Conservation (phyloP, 2,329 filamentous ascomycete genomes). For the Fusarium ambrosium region DNA sequence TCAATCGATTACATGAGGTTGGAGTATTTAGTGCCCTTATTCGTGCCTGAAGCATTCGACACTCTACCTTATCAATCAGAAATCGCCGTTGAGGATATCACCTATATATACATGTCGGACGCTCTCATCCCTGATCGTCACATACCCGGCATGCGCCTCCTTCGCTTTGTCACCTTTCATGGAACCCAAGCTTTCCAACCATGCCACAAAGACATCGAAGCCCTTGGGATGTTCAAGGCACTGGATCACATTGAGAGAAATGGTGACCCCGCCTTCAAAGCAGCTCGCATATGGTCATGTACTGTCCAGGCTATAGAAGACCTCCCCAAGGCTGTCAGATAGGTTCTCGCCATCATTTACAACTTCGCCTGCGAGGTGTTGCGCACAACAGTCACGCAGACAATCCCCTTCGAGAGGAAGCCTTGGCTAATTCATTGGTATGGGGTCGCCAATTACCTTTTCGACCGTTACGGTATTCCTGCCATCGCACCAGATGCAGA, state of each 20-base stretch:
- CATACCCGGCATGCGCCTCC: conserved; percentile 40
- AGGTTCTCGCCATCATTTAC: conserved; percentile 50
- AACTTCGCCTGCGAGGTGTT: conserved; percentile 50
- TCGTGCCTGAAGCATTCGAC: neutral
- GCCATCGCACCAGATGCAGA: conserved; percentile 39
- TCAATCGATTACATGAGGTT: neutral
- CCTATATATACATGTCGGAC: conserved; percentile 39
- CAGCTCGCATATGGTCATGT: conserved; percentile 51
- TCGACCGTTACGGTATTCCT: conserved; percentile 28
- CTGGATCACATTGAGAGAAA: conserved; percentile 39
- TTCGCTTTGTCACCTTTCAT: conserved; percentile 47
- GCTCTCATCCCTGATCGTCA: conserved; percentile 42
- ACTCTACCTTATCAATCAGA: conserved; percentile 17
- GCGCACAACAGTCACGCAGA: conserved; percentile 22
- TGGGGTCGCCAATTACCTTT: conserved; percentile 43
- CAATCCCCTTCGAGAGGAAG: conserved; percentile 42
- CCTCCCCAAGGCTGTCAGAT: conserved; percentile 50
- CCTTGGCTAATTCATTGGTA: conserved; percentile 50
- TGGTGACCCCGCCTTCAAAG: conserved; percentile 45
- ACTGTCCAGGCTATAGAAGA: conserved; percentile 37
- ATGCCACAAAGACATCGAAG: conserved; percentile 42
- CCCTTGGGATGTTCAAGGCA: conserved; percentile 37
- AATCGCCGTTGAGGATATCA: conserved; percentile 42
- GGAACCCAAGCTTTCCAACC: conserved; percentile 49
- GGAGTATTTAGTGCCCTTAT: neutral